Conservation (phyloP, 163 green algal species). For the Scenedesmus sp. region DNA sequence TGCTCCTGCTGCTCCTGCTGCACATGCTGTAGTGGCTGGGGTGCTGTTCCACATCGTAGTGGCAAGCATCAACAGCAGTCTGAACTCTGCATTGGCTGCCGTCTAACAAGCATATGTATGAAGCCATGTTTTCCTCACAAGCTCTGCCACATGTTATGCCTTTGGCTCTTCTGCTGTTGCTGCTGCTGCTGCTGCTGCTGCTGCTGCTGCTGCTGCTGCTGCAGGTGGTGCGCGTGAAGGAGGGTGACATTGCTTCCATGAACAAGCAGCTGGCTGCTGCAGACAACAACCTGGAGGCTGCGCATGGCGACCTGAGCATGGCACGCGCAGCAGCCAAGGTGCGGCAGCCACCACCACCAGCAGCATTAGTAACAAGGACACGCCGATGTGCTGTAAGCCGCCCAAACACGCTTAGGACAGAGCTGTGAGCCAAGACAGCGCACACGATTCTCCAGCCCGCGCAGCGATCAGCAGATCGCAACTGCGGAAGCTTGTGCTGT, state of each 20-base stretch:
- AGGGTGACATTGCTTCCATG: conserved; percentile 21
- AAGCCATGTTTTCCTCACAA: neutral
- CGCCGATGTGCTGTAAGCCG: neutral
- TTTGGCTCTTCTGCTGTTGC: no score
- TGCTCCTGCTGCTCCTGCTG: neutral
- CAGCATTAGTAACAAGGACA: neutral
- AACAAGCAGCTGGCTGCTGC: conserved; percentile 25
- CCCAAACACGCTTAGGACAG: neutral
- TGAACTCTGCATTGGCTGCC: neutral
- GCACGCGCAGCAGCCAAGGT: conserved; percentile 52
- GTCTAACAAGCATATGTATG: neutral
- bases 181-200: neutral
- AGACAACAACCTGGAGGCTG: conserved; percentile 32
- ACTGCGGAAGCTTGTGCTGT: neutral
- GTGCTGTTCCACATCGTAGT: neutral
- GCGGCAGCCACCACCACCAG: neutral
- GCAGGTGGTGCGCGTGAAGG: conserved; percentile 44
- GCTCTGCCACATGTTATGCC: neutral
- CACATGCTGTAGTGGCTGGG: neutral
- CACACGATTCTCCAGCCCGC: neutral
- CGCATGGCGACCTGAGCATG: conserved; percentile 22
- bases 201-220: neutral
- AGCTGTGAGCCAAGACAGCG: no score
- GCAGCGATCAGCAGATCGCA: neutral
- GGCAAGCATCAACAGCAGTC: no score